Base-by-base conservation (phyloP, 164 flowering plant genomes). In the Liquidambar formosana region DNA sequence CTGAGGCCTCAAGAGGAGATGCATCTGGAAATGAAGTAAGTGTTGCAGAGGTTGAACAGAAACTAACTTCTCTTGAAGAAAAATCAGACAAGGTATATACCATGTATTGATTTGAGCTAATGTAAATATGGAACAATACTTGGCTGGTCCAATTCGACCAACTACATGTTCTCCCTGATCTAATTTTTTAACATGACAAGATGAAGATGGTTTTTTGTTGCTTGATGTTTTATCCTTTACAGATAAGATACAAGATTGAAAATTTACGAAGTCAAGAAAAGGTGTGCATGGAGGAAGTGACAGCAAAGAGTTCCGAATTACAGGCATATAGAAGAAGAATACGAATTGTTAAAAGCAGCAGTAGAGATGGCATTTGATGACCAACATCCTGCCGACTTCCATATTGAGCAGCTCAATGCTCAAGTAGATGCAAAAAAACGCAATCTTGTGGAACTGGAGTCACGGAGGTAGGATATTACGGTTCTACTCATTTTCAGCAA, bases 291-390 rank as follows among this genome's bases (percentile, higher is more conserved):
- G 75, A 74, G 72, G 84, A 77, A 51, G 19, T 75, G 49, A 23
- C 51, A 18, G 54, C 47, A 25, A 76, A 68, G 62, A 69, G 49
- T 67, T 71, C 63, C 56, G 79, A 85, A 68, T 48, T 73, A 43
- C 65, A 75, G 27, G 27, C 73, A 70, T 49, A 79, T 83, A n/a
- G 83, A 86, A 51, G 80, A 76, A 62, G 86, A 89, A 62, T 76
- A 71, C 18, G 73, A 72, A 45, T 60, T 84, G 51, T 69, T 84
- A 61, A 82, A 86, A 72, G 81, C 66, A n/a, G 85, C 85, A 9
- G 71, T 63, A 46, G 80, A 77, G 62, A 84, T 86, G 91, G 81
- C 79, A 61, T 75, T 75, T 63, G 86, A 85, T 75, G 81, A 85
- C 47, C 74, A 77, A n/a, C 82, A 83, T 58, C 71, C 84, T 22